Percentiles rank a stretch among this genome's conserved stretches.
Evolutionary conservation across 2,329 filamentous ascomycete species (phyloP).

Genomic region (Sclerotinia nivalis): DNA sequence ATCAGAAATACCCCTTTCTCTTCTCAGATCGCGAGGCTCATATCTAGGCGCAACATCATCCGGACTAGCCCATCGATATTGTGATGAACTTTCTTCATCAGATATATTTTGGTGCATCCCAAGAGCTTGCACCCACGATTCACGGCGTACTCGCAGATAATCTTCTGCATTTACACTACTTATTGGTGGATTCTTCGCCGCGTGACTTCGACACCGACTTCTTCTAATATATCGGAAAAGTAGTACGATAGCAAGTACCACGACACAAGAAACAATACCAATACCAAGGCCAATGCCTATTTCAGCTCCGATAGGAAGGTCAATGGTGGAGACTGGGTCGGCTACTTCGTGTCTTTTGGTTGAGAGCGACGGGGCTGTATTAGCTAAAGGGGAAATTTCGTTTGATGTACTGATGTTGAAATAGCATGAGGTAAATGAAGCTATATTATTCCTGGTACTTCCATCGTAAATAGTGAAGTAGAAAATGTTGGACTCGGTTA

Average conservation of each 20-base stretch:
- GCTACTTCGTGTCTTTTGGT: not conserved
- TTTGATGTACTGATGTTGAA: too few species aligned
- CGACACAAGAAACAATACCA: not conserved
- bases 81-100: not conserved
- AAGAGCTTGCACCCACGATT: not conserved
- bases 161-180: not conserved
- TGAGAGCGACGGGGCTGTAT: not conserved
- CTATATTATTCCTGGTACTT: too few species aligned
- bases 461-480: too few species aligned
- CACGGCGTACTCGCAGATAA: not conserved
- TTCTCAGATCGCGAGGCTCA: not conserved
- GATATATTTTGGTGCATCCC: not conserved
- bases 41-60: not conserved
- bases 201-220: too few species aligned
- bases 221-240: not conserved
- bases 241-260: not conserved
- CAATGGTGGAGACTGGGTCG: not conserved
- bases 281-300: slow-evolving; percentile 11
- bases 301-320: not conserved
- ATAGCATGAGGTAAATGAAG: too few species aligned
- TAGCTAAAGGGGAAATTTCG: not conserved
- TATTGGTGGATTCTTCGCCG: not conserved
- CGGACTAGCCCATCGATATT: not conserved
- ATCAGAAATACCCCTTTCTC: not conserved
- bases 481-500: too few species aligned